These are phyloP conservation scores for Pleurotus pulmonarius DNA, from an alignment of 768 basidiomycete species.

Conservation along the genomic window DNA sequence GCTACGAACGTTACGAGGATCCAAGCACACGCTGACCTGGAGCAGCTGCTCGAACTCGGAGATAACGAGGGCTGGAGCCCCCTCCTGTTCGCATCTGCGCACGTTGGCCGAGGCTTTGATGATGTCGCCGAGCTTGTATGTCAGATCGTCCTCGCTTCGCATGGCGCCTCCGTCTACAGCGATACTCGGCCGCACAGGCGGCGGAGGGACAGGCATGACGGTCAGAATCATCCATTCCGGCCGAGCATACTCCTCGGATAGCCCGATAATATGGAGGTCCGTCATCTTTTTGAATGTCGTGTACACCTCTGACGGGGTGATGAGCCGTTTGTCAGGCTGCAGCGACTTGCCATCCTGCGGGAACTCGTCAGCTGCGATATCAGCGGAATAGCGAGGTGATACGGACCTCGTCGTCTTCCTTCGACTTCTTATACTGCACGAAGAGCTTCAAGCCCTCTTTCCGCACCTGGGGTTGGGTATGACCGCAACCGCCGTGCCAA, in stretches of 20 bases:
- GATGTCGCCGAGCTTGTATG: slow-evolving; percentile 96
- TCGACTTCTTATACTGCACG: slow-evolving; percentile 90
- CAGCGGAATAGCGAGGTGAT: slow-evolving; percentile 4
- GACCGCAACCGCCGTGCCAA: too few relatives aligned
- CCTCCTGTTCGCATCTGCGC: slow-evolving; percentile 90
- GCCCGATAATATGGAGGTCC: slow-evolving; percentile 83
- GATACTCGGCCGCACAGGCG: slow-evolving; percentile 96
- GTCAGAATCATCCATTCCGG: slow-evolving; percentile 99
- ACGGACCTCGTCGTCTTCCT: slow-evolving; percentile 91
- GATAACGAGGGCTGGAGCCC: slow-evolving; percentile 93
- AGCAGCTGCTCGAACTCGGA: slow-evolving; percentile 94
- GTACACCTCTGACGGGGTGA: slow-evolving; percentile 87
- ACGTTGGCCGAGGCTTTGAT: slow-evolving; percentile 94
- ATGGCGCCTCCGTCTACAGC: slow-evolving; percentile 95
- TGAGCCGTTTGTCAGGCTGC: slow-evolving; percentile 78
- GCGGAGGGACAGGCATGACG: slow-evolving; percentile 95
- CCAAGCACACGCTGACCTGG: slow-evolving; percentile 53
- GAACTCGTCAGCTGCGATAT: slow-evolving; percentile 11
- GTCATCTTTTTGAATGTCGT: slow-evolving; percentile 94
- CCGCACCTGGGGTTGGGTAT: slow-evolving; percentile 76
- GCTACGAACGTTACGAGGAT: neutral
- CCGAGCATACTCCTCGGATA: slow-evolving; percentile 93
- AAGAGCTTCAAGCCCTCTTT: slow-evolving; percentile 96
- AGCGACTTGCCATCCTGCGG: slow-evolving; percentile 72
- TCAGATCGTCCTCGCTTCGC: slow-evolving; percentile 97